Evolutionary conservation across 441 rosid species (phyloP).

Genomic region (Croton laevigatus): DNA sequence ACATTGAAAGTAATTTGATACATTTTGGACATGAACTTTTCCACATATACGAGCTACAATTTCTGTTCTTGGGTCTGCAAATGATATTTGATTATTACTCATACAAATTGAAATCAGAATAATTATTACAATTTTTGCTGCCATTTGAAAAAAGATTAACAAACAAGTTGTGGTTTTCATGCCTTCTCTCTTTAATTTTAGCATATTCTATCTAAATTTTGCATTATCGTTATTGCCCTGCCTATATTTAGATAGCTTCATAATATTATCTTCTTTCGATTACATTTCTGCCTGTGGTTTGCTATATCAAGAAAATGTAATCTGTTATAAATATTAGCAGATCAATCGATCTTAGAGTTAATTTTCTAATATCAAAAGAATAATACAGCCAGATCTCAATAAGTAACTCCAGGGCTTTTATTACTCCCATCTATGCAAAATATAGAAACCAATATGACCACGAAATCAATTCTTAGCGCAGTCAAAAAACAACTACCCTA

Average conservation of each 20-base stretch:
- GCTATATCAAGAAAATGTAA: neutral
- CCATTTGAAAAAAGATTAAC: constrained; percentile 22
- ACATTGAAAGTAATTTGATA: constrained; percentile 24
- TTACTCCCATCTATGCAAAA: neutral
- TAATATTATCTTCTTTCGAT: no score
- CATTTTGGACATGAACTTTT: constrained; percentile 23
- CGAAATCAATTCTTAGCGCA: no score
- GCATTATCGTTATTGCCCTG: neutral
- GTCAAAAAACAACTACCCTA: no score
- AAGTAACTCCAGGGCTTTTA: no score
- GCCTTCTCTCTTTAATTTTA: neutral
- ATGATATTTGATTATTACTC: neutral
- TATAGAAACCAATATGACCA: no score
- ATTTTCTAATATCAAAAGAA: no score
- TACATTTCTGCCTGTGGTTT: neutral
- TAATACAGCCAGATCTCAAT: no score
- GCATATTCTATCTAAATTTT: neutral
- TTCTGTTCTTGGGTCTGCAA: constrained; percentile 32
- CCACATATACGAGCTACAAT: constrained; percentile 37
- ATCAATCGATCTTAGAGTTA: neutral
- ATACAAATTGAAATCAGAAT: neutral
- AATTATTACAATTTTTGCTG: neutral
- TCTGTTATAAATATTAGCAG: neutral
- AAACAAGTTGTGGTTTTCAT: constrained; percentile 3
- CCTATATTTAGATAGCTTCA: neutral